These are phyloP conservation scores for Berkeleyomyces basicola DNA, from an alignment of 2,329 filamentous ascomycete species.

Conservation along the genomic window DNA sequence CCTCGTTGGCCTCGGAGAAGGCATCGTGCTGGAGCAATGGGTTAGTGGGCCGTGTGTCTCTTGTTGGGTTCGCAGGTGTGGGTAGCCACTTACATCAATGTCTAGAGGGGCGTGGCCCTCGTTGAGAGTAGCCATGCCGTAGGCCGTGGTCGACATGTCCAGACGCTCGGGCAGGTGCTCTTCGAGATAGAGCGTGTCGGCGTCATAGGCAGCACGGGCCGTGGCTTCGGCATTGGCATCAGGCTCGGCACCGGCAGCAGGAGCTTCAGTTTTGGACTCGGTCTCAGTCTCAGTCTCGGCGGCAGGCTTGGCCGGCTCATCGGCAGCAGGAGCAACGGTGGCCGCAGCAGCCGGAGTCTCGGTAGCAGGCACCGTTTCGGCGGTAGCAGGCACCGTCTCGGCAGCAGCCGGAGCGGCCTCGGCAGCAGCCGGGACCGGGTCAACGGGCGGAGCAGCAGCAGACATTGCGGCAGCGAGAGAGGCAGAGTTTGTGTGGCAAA, in stretches of 20 bases:
- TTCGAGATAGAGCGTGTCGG: slow-evolving; percentile 11
- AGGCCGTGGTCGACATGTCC: slow-evolving; percentile 12
- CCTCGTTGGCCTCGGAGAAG: slow-evolving; percentile 7
- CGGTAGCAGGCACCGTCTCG: background rate
- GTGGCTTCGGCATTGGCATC: background rate
- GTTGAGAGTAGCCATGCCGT: slow-evolving; percentile 7
- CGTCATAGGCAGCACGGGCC: slow-evolving; percentile 9
- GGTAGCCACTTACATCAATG: slow-evolving; percentile 9
- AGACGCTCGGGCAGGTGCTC: slow-evolving; percentile 12
- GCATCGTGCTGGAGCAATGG: slow-evolving; percentile 4
- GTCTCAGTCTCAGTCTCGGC: background rate
- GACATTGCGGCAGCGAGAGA: background rate
- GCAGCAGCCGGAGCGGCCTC: background rate
- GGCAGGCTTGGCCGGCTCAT: background rate
- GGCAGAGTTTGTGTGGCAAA: background rate
- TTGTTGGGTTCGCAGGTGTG: background rate
- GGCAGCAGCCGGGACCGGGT: background rate
- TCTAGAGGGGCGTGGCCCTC: slow-evolving; percentile 10
- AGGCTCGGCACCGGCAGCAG: background rate
- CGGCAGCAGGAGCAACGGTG: background rate
- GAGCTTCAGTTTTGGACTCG: background rate
- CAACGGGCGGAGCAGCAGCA: background rate
- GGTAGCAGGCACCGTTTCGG: background rate
- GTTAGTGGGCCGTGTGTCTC: background rate
- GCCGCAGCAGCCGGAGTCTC: background rate